Percentiles rank a stretch among this genome's conserved stretches.
These are phyloP conservation scores for Waltiozyma sp. DNA, from an alignment of 1,139 yeast species.

Conservation along the genomic window DNA sequence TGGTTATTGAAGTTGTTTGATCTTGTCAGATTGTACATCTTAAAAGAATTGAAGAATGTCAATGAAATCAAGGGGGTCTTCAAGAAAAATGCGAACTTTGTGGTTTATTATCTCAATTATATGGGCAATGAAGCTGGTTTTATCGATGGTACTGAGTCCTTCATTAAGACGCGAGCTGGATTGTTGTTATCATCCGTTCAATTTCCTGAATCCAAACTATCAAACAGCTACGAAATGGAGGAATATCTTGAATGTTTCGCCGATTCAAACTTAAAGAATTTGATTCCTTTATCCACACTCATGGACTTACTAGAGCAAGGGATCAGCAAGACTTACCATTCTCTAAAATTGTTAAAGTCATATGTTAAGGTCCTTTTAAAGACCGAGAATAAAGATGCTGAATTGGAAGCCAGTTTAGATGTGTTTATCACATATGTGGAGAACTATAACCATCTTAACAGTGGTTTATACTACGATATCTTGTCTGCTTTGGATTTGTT, in stretches of 20 bases:
- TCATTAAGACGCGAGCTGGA: conserved; percentile 10
- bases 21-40: neutral
- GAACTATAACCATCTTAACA: conserved; percentile 25
- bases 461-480: conserved; percentile 23
- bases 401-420: conserved; percentile 30
- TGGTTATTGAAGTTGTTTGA: conserved; percentile 4
- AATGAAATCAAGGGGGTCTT: conserved; percentile 5
- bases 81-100: conserved; percentile 8
- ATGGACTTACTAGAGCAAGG: conserved; percentile 24
- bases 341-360: conserved; percentile 24
- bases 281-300: conserved; percentile 11
- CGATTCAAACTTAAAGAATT: conserved; percentile 5
- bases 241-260: conserved; percentile 20
- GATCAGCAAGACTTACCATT: conserved; percentile 37
- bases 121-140: neutral
- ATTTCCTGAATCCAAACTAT: conserved; percentile 35
- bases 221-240: conserved; percentile 25
- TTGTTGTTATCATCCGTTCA: conserved; percentile 17
- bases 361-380: conserved; percentile 21
- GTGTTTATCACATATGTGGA: conserved; percentile 30
- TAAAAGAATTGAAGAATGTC: neutral
- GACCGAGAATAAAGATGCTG: conserved; percentile 13
- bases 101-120: conserved; percentile 7
- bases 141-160: conserved; percentile 10
- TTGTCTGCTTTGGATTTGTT: conserved; percentile 14